These are phyloP conservation scores for Backusella mclennaniae DNA, from an alignment of 192 early-diverging fungal genomes.

Conservation along the genomic window DNA sequence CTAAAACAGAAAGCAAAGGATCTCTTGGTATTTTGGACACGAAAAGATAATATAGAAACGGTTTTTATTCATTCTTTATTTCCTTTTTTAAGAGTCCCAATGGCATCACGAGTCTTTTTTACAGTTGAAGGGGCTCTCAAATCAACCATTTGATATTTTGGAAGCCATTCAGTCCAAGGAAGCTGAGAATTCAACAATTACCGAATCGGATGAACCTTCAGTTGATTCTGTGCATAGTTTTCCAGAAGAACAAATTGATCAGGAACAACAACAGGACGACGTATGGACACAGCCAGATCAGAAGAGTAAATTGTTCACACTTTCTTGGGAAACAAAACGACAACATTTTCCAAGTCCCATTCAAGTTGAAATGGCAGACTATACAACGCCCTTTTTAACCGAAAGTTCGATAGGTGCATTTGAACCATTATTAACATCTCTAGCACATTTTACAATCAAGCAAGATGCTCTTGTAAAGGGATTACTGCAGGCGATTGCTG, in stretches of 20 bases:
- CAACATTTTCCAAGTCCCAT: not conserved
- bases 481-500: slow-evolving; percentile 12
- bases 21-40: not conserved
- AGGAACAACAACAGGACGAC: not conserved
- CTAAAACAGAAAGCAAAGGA: not conserved
- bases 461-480: slow-evolving; percentile 9
- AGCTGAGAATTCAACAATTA: not conserved
- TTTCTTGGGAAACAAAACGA: slow-evolving; percentile 6
- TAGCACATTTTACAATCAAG: not conserved
- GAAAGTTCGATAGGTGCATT: not conserved
- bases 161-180: not conserved
- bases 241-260: not conserved
- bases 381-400: slow-evolving; percentile 11
- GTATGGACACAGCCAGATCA: not conserved
- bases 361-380: not conserved
- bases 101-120: not conserved
- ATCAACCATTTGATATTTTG: slow-evolving; percentile 15
- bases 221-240: not conserved
- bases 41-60: not conserved
- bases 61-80: not conserved
- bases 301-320: not conserved
- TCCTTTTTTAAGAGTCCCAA: not conserved
- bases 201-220: not conserved
- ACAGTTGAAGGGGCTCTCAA: not conserved
- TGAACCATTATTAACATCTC: not conserved